Conservation (phyloP, 2,329 filamentous ascomycete species). For the Neonectria hederae region DNA sequence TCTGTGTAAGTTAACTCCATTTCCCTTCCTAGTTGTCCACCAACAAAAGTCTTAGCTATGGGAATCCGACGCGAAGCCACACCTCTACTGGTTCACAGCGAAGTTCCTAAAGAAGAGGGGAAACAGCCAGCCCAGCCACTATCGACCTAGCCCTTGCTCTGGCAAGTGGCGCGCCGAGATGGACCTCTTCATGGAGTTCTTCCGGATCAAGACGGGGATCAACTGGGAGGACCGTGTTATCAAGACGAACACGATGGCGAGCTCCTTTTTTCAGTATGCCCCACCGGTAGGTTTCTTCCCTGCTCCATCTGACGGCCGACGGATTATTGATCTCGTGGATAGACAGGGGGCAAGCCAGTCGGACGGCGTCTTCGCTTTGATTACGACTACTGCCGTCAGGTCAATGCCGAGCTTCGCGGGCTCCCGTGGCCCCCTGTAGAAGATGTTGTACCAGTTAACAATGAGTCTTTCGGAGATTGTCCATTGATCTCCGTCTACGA, state of each 20-base stretch:
- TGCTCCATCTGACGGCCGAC: neutral
- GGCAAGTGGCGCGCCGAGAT: conserved; percentile 57
- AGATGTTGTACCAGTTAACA: neutral
- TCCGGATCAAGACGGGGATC: conserved; percentile 65
- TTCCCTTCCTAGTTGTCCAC: neutral
- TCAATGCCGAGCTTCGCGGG: conserved; percentile 46
- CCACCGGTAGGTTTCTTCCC: conserved; percentile 54
- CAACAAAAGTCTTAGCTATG: conserved; percentile 64
- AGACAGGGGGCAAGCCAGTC: conserved; percentile 52
- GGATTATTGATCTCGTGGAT: conserved; percentile 1
- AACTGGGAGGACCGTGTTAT: conserved; percentile 66
- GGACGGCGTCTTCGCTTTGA: conserved; percentile 47
- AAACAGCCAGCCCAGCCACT: conserved; percentile 47
- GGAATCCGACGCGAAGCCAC: conserved; percentile 68
- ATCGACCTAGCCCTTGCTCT: conserved; percentile 52
- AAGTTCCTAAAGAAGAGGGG: conserved; percentile 58
- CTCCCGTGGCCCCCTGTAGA: conserved; percentile 40
- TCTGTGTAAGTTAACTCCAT: conserved; percentile 61
- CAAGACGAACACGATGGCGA: conserved; percentile 44
- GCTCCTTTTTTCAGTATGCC: conserved; percentile 54
- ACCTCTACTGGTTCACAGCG: conserved; percentile 68
- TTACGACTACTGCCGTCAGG: conserved; percentile 47
- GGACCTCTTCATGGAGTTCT: conserved; percentile 64
- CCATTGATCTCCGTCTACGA: conserved; percentile 4
- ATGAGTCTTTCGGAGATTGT: neutral